Evolutionary conservation across 495 filamentous ascomycete genomes (phyloP).

Genomic region (Opeltia flavorubescens): DNA sequence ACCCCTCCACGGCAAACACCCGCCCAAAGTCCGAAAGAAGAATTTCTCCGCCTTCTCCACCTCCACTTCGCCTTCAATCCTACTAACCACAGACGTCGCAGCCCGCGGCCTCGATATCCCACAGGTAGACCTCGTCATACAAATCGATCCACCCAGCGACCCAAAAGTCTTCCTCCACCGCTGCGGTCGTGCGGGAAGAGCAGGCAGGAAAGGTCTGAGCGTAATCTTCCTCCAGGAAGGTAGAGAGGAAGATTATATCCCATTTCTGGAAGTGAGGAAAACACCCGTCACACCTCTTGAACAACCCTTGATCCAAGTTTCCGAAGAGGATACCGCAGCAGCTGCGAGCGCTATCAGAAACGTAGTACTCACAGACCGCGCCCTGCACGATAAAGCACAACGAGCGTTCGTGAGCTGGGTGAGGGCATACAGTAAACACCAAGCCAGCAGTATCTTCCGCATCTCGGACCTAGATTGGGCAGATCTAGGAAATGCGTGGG

Average conservation of each 20-base stretch:
- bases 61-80: constrained; percentile 49
- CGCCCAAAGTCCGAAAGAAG: constrained; percentile 60
- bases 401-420: constrained; percentile 88
- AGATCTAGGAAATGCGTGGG: constrained; percentile 68
- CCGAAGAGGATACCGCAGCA: constrained; percentile 38
- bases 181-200: constrained; percentile 82
- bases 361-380: constrained; percentile 55
- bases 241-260: constrained; percentile 75
- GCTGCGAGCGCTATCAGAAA: constrained; percentile 43
- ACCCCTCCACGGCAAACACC: constrained; percentile 82
- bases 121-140: constrained; percentile 83
- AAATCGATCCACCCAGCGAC: constrained; percentile 82
- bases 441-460: constrained; percentile 82
- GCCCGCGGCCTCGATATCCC: constrained; percentile 89
- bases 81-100: constrained; percentile 78
- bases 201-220: constrained; percentile 72
- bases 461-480: constrained; percentile 71
- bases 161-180: constrained; percentile 93
- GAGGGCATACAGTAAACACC: constrained; percentile 78
- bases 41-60: constrained; percentile 71
- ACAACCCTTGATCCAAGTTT: constrained; percentile 32
- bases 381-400: constrained; percentile 75
- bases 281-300: constrained; percentile 62
- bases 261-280: constrained; percentile 76
- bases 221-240: constrained; percentile 73